phyloP scores from a whole-genome alignment of 257 asterid genomes.

The Gynochthodes officinalis region DNA sequence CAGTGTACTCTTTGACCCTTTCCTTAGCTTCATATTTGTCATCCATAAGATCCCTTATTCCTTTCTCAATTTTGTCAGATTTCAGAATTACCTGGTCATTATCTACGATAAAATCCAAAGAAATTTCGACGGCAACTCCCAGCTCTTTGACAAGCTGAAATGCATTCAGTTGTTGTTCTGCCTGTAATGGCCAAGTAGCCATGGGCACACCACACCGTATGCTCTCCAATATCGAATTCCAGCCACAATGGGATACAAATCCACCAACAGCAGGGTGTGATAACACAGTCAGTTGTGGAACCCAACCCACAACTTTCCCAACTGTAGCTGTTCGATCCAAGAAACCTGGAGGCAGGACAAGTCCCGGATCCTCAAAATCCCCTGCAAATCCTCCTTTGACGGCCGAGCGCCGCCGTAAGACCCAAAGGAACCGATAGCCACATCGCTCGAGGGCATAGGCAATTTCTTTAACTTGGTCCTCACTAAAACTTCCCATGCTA shows the following conservation, averaged over 20 bases:
- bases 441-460: constrained; percentile 13
- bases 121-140: constrained; percentile 18
- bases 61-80: constrained; percentile 18
- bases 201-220: constrained; percentile 24
- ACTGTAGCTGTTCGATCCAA: constrained; percentile 4
- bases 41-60: constrained; percentile 20
- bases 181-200: constrained; percentile 20
- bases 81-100: not conserved
- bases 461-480: constrained; percentile 16
- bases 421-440: constrained; percentile 17
- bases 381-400: not conserved
- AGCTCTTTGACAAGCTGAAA: constrained; percentile 23
- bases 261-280: constrained; percentile 24
- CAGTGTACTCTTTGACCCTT: constrained; percentile 15
- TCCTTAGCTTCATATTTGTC: constrained; percentile 10
- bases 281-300: constrained; percentile 15
- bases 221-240: constrained; percentile 24
- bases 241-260: constrained; percentile 24
- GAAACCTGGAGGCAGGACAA: constrained; percentile 18
- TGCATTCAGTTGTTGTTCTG: constrained; percentile 25
- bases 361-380: constrained; percentile 11
- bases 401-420: constrained; percentile 14
- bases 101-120: constrained; percentile 9
- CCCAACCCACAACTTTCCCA: constrained; percentile 30
- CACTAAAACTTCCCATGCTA: constrained; percentile 16